phyloP scores from a whole-genome alignment of 495 filamentous ascomycete genomes.

The Schizothecium vesticola region DNA sequence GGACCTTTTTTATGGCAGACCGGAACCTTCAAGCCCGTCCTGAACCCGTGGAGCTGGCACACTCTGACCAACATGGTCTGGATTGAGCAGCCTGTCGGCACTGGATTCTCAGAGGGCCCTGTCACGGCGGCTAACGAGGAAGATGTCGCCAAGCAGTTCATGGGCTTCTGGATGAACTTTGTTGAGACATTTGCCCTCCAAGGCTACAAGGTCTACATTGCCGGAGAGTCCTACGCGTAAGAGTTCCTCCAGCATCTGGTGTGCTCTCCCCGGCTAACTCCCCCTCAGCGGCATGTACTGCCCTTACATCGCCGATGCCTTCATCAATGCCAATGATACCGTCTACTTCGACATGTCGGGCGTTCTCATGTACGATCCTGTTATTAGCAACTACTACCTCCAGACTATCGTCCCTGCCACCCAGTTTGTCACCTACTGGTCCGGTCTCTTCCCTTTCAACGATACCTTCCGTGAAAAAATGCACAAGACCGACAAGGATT shows the following conservation, averaged over 20 bases:
- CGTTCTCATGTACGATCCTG: slow-evolving; percentile 66
- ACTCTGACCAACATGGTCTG: slow-evolving; percentile 75
- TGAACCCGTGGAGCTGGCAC: slow-evolving; percentile 63
- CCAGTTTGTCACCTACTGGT: slow-evolving; percentile 58
- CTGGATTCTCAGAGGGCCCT: slow-evolving; percentile 62
- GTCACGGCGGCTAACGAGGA: slow-evolving; percentile 57
- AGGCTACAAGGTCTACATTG: slow-evolving; percentile 59
- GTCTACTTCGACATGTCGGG: slow-evolving; percentile 62
- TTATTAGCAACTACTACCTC: slow-evolving; percentile 47
- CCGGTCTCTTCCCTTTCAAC: slow-evolving; percentile 59
- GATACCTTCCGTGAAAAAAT: slow-evolving; percentile 57
- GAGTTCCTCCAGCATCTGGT: background rate
- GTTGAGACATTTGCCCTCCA: slow-evolving; percentile 62
- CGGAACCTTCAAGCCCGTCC: slow-evolving; percentile 58
- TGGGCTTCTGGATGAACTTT: slow-evolving; percentile 66
- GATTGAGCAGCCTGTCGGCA: slow-evolving; percentile 73
- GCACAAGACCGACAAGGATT: slow-evolving; percentile 48
- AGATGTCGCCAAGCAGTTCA: slow-evolving; percentile 63
- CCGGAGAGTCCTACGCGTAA: slow-evolving; percentile 63
- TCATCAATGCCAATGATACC: slow-evolving; percentile 64
- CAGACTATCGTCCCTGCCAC: slow-evolving; percentile 52
- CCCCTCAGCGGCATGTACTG: slow-evolving; percentile 59
- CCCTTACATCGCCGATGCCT: slow-evolving; percentile 71
- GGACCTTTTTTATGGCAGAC: slow-evolving; percentile 72
- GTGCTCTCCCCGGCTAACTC: background rate